Conservation (phyloP, 1,284 basidiomycete genomes). For the Boletus mariae region DNA sequence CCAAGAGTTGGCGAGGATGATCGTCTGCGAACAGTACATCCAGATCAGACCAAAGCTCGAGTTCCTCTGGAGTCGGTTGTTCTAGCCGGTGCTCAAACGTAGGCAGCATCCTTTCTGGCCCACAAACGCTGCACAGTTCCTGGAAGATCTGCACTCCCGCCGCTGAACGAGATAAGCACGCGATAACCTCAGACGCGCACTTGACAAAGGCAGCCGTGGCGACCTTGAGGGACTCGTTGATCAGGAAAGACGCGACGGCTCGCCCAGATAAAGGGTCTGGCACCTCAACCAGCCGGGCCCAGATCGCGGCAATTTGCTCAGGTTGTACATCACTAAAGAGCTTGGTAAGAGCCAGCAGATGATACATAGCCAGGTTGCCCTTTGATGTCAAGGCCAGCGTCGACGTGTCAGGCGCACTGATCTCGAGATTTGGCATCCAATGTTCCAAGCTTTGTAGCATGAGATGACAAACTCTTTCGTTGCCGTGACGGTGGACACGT, state of each 20-base stretch:
- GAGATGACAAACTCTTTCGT: conserved; percentile 49
- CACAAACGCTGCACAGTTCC: conserved; percentile 81
- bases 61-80: conserved; percentile 66
- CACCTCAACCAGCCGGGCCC: conserved; percentile 71
- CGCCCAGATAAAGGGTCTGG: conserved; percentile 74
- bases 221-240: conserved; percentile 86
- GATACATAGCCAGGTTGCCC: conserved; percentile 71
- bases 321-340: conserved; percentile 75
- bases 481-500: conserved; percentile 55
- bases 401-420: conserved; percentile 36
- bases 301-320: conserved; percentile 81
- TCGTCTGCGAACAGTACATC: conserved; percentile 70
- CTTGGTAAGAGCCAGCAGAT: conserved; percentile 82
- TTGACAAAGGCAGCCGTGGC: conserved; percentile 75
- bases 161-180: conserved; percentile 78
- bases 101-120: conserved; percentile 80
- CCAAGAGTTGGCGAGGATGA: conserved; percentile 64
- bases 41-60: conserved; percentile 71
- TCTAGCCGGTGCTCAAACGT: conserved; percentile 66
- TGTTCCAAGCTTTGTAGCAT: conserved; percentile 72
- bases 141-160: conserved; percentile 76
- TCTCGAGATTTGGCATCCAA: conserved; percentile 75
- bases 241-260: conserved; percentile 78
- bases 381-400: conserved; percentile 46
- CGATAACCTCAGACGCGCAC: conserved; percentile 80